Evolutionary conservation across 257 asterid genomes (phyloP), one percentile per base, ranked within the genome.

Genomic region (Mitragyna speciosa): DNA sequence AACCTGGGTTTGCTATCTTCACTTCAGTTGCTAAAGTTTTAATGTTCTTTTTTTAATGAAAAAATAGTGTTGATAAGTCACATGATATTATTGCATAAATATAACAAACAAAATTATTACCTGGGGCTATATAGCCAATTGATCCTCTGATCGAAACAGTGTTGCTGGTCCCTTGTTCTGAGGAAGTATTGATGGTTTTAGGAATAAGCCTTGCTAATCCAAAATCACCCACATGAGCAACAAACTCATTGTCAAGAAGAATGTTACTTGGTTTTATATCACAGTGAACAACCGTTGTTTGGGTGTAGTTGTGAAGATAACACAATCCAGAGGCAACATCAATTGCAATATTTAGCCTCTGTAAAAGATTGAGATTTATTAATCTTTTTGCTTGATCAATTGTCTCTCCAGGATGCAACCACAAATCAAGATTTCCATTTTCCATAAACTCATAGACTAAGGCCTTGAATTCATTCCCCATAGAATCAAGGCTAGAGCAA

Each of bases 241-340:
- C 70, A 78, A 85, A 73, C 5, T 85, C 77, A 4, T 66, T 59
- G 33, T 86, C 86, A n/a, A 88, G 78, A 64, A 86, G 85, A 26
- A 88, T 64, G 20, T 86, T 88, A 22, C 85, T 77, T 1, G 91
- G 86, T 75, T 87, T 87, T 75, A 83, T 3, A 80, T 87, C 87
- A 5, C 89, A 86, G 70, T 88, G 89, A 43, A 79, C 82, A 30
- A 83, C 63, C 12, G 72, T 51, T 4, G 76, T 58, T 33, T 67
- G 85, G 5, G 80, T 82, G 4, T 87, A 75, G 36, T 9, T 65
- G 67, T 86, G 87, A 39, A 86, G 65, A 68, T 83, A 86, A 52
- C 79, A 77, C 24, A 86, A 73, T 82, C 3, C 84, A 43, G 67
- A 65, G 51, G 86, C 85, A 28, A 86, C 76, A 52, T 84, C 89